Evolutionary conservation across 1,284 basidiomycete species (phyloP), one percentile per base, ranked within the genome.

Genomic region (Sporisorium graminicola): DNA sequence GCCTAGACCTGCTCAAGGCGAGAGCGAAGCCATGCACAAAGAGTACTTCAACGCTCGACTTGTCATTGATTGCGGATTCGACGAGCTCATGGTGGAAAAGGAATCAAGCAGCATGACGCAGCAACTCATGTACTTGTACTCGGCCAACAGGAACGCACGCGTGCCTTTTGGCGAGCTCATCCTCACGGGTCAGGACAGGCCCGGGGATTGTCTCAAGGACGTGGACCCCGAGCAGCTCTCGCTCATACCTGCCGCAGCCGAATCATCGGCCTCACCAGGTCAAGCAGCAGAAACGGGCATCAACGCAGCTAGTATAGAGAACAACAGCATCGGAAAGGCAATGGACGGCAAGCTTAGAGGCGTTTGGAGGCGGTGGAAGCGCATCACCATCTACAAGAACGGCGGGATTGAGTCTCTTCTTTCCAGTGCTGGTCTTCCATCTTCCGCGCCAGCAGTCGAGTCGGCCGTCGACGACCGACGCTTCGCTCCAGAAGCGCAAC

Each of bases 31-130:
- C 62, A 86, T 86, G 6, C 55, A 6, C 31, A 65, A 60, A 71
- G 86, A 77, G 62, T 88, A 84, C 27, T 95, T 94, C 82, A 59
- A 64, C 42, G 82, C 83, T 20, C 90, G 89, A 37, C 89, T 99
- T 2, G 90, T 97, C 22, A 87, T 99, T 29, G 97, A 99, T 87
- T 88, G 97, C 8, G 94, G 92, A 2, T 99, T 99, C 84, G 97
- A 99, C 86, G 91, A 94, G 52, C 89, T 92, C 86, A 99, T 99
- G 97, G 90, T 88, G 53, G 94, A 95, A 61, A 95, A 94, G 93
- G 97, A 99, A 88, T 89, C 96, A 69, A 90, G 88, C 69, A 97
- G 94, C 20, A 89, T 99, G 83, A 90, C 90, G 52, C 92, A 92
- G 42, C 97, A 99, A 86, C 88, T 98, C 58, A 91, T 91, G 35